A percentile compares a stretch with the other conserved stretches of the same genome.
phyloP scores from a whole-genome alignment of 2,329 filamentous ascomycete species.

The Neodidymelliopsis sp. region DNA sequence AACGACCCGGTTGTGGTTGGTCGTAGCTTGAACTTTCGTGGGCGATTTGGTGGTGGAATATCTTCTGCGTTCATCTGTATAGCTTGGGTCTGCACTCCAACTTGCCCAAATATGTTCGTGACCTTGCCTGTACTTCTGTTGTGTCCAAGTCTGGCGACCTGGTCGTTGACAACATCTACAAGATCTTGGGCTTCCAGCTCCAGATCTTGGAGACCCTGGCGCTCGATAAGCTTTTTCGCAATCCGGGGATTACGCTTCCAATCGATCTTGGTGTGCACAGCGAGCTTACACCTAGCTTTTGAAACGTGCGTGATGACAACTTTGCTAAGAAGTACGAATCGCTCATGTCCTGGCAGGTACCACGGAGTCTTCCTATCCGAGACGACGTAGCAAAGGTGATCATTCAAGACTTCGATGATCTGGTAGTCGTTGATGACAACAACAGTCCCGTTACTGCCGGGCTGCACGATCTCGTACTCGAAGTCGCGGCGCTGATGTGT shows the following conservation, averaged over 20 bases:
- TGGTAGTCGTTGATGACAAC: constrained; percentile 79
- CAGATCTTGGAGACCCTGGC: constrained; percentile 77
- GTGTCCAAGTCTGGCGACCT: constrained; percentile 76
- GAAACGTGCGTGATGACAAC: constrained; percentile 92
- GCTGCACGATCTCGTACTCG: constrained; percentile 74
- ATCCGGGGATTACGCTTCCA: constrained; percentile 70
- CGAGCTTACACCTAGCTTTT: constrained; percentile 91
- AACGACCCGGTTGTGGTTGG: constrained; percentile 71
- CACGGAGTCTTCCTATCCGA: constrained; percentile 72
- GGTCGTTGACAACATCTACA: constrained; percentile 77
- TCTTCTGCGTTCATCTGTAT: constrained; percentile 54
- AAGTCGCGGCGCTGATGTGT: constrained; percentile 80
- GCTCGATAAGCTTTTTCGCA: constrained; percentile 60
- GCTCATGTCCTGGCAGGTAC: constrained; percentile 82
- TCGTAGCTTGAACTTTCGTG: constrained; percentile 53
- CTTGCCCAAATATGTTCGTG: constrained; percentile 78
- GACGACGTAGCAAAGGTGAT: constrained; percentile 70
- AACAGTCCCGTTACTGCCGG: constrained; percentile 34
- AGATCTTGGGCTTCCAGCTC: constrained; percentile 76
- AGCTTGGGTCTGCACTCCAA: constrained; percentile 73
- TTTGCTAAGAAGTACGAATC: constrained; percentile 85
- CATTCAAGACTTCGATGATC: constrained; percentile 73
- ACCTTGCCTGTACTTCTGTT: constrained; percentile 79
- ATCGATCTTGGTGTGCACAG: constrained; percentile 85
- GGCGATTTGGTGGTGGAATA: constrained; percentile 47